Base-by-base conservation (phyloP, 306 rosid species). In the Ochetophila trinervis region DNA sequence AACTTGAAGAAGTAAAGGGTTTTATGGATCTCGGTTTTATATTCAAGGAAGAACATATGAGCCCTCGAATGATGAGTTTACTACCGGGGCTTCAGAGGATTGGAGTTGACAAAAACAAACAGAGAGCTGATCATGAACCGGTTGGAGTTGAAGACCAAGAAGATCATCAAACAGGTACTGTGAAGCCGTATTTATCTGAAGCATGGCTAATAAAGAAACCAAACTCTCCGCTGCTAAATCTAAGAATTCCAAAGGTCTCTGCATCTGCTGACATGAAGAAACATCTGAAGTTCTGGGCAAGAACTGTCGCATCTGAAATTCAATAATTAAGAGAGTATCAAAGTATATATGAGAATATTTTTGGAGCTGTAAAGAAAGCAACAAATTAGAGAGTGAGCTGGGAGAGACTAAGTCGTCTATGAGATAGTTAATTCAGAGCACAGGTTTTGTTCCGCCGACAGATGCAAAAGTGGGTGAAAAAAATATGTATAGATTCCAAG, bases 1-100 rank as follows among this genome's bases (percentile, higher is more conserved):
- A 91, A 63, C 80, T 91, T 1, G 89, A 88, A 75, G 97, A 91
- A 83, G 84, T 88, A 8, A 83, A 88, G 73, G 97, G 97, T 60
- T 88, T 91, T 57, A 83, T 83, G 83, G 95, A 91, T 75, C 77
- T 91, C 7, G 97, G 97, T 23, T 91, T 91, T 76, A 69, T 50
- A 54, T 88, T 91, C 83, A 69, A 77, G 65, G 78, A 70, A 74
- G 91, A 88, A 56, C 49, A 71, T 19, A 60, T 91, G 36, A 74
- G 62, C 65, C 87, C 91, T 14, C 62, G 85, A 76, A 85, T 83
- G 88, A 79, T 83, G 79, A 85, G 76, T 27, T 71, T 88, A 47
- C 67, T 91, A 7, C 96, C 97, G 1, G 97, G 97, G 40, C 69
- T 91, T 72, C 88, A 87, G 21, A 83, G 96, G 54, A 75, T 91